Evolutionary conservation across 169 alveolate species (phyloP).

Genomic region (Theileria luwenshuni): DNA sequence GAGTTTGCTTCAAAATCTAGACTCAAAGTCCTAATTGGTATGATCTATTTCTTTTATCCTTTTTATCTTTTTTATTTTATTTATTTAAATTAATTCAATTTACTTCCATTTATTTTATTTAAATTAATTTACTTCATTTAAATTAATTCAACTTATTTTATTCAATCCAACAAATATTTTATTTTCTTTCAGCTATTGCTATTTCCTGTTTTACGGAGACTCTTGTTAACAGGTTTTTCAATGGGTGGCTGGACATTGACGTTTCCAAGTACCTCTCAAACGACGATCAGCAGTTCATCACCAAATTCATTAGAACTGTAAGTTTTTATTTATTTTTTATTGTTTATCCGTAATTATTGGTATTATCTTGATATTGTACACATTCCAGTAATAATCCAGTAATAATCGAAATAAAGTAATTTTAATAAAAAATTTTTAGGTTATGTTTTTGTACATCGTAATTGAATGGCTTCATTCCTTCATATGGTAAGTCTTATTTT

Average conservation of each 20-base stretch:
- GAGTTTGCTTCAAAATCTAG: slow-evolving; percentile 43
- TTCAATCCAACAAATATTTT: neutral
- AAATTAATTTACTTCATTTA: neutral
- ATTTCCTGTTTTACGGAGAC: slow-evolving; percentile 41
- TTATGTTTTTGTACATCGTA: slow-evolving; percentile 20
- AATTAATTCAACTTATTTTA: neutral
- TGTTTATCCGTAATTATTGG: neutral
- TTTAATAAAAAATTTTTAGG: too few species aligned
- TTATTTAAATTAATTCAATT: too few species aligned
- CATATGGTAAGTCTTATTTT: slow-evolving; percentile 33
- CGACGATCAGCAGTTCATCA: slow-evolving; percentile 6
- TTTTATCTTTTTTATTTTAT: too few species aligned
- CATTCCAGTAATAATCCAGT: too few species aligned
- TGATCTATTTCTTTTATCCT: neutral
- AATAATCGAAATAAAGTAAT: neutral
- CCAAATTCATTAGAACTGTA: slow-evolving; percentile 2
- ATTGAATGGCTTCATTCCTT: slow-evolving; percentile 16
- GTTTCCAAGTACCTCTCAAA: slow-evolving; percentile 1
- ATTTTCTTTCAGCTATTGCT: slow-evolving; percentile 21
- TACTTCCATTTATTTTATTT: too few species aligned
- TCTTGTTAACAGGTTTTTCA: slow-evolving; percentile 17
- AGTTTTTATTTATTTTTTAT: neutral
- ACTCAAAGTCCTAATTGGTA: slow-evolving; percentile 8
- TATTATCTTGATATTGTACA: too few species aligned
- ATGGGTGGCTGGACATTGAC: slow-evolving; percentile 12